Evolutionary conservation across 306 rosid genomes (phyloP), one percentile per base, ranked within the genome.

Genomic region (Fagus crenata): DNA sequence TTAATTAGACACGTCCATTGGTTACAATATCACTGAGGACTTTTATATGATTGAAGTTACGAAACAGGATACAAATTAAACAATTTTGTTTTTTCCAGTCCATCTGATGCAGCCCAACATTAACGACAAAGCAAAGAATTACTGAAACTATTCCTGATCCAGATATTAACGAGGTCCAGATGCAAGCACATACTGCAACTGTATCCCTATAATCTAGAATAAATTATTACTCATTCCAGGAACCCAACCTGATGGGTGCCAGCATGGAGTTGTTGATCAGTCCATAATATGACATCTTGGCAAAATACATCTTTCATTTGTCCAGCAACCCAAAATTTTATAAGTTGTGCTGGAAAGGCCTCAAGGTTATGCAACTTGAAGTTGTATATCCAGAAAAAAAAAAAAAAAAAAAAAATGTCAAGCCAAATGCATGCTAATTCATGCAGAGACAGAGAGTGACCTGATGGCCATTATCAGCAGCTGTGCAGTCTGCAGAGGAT

Each of bases 401-500:
- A 22, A 63, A 35, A 63, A 35, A 32, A 17, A 15, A 6, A 39
- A 65, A 9, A 1, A n/a, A 1, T 3, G 6, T 37, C 43, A 37
- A 39, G 31, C 11, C 28, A 65, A 65, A 69, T 43, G 37, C 41
- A 32, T 33, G 61, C 42, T 43, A 65, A 65, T 43, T 33, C 18
- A 33, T 13, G 41, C 9, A n/a, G 22, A 65, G 40, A 31, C 58
- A 53, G 46, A 42, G 46, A 46, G 71, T 79, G 35, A 91, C 98
- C 97, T 86, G 93, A 75, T 88, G 76, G 73, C 76, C 75, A 71
- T 74, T 85, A 42, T 85, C 87, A 22, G 87, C 86, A 63, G 79
- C 89, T 61, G 73, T 67, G 69, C 86, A 84, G 73, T 78, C 96
- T 73, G 91, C 81, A 80, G 61, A 87, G 75, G 89, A 81, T 86